Base-by-base conservation (phyloP, 75 land plant genomes). In the Sequoia sempervirens region DNA sequence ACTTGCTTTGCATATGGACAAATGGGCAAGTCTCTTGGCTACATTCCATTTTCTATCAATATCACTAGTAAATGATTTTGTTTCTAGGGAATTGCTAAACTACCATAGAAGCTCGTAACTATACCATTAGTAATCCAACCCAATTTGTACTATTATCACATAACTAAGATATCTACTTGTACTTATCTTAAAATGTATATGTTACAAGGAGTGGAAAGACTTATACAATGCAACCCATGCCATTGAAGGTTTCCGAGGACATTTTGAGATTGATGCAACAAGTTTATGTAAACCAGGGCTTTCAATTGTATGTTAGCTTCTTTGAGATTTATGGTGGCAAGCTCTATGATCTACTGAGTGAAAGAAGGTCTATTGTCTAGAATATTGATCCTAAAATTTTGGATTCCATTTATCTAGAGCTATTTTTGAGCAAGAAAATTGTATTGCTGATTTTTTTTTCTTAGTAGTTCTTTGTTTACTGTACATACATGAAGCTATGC, bases 1-100 rank as follows among this genome's bases (percentile, higher is more conserved):
- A 97, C 99, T 36, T 97, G 99, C 86, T 97, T 97, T 93, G 99
- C 99, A 38, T 97, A 97, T 89, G 99, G 99, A 26, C 99, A 97
- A 92, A 97, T 98, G 89, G 99, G 99, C 86, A 86, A 82, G 68
- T 80, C 13, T 45, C 80, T 41, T 38, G 46, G 46, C 10, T 75
- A 45, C 28, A 78, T 78, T 78, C 43, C 14, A 38, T 80, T 80
- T 46, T 17, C 45, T 26, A 34, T 34, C 28, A 43, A 30, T 80
- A 26, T 79, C 30, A 10, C 73, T 10, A 2, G 11, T 68, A 68
- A 26, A 28, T 26, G 28, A 26, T 68, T 26, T n/a, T 68, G 72
- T 68, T 68, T n/a, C 28, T 26, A 68, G 72, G 12, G 72, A 26
- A 68, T 34, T 68, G 26, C 9, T 13, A 56, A 56, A 56, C 54